These are phyloP conservation scores for Leccinum boreale DNA, from an alignment of 768 basidiomycete genomes.

Conservation along the genomic window DNA sequence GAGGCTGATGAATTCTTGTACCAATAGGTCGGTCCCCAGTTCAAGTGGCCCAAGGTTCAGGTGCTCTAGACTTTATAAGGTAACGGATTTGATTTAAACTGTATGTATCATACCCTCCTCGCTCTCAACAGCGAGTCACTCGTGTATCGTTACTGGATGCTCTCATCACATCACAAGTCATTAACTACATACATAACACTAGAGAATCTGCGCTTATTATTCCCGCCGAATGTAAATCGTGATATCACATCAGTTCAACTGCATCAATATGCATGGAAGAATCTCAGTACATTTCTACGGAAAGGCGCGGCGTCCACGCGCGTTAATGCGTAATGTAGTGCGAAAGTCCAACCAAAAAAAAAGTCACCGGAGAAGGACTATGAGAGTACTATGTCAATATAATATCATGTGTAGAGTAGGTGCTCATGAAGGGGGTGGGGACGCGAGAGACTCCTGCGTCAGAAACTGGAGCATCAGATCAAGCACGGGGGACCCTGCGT, in stretches of 20 bases:
- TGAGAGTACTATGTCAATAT: slow-evolving; percentile 18
- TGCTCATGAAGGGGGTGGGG: slow-evolving; percentile 56
- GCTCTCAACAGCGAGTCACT: slow-evolving; percentile 39
- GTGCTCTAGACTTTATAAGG: slow-evolving; percentile 31
- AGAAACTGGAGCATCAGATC: slow-evolving; percentile 30
- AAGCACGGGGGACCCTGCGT: slow-evolving; percentile 8
- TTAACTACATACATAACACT: slow-evolving; percentile 33
- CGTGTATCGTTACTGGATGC: slow-evolving; percentile 26
- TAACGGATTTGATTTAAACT: background rate
- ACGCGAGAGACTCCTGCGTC: slow-evolving; percentile 59
- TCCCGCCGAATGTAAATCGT: slow-evolving; percentile 6
- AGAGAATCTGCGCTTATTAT: background rate
- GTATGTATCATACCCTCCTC: slow-evolving; percentile 14
- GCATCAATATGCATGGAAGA: background rate
- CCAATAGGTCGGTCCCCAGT: slow-evolving; percentile 51
- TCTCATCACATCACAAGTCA: slow-evolving; percentile 15
- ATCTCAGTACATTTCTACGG: slow-evolving; percentile 12
- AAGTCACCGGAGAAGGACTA: slow-evolving; percentile 14
- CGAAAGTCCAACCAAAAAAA: slow-evolving; percentile 11
- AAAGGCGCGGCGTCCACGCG: slow-evolving; percentile 12
- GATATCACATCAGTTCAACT: slow-evolving; percentile 20
- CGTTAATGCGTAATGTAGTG: slow-evolving; percentile 25
- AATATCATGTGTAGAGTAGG: slow-evolving; percentile 25
- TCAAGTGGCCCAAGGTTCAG: slow-evolving; percentile 54
- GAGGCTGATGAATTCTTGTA: background rate